phyloP scores from a whole-genome alignment of 2,329 filamentous ascomycete species.

The Dactylellina parvicollis region DNA sequence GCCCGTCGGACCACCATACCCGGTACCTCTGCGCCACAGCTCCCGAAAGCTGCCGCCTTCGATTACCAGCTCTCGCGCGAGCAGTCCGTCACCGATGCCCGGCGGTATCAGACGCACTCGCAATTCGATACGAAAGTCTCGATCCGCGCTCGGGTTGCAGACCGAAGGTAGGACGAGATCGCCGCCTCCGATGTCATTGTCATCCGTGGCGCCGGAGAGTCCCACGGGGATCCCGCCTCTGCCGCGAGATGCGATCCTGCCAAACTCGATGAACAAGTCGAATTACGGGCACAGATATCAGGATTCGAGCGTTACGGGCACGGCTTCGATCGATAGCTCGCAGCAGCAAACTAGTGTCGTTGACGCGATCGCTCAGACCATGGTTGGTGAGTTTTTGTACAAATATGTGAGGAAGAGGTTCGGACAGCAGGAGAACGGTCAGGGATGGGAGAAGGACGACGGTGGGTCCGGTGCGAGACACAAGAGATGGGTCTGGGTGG shows the following conservation, averaged over 20 bases:
- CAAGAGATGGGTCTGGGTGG: constrained; percentile 98
- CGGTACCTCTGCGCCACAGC: constrained; percentile 87
- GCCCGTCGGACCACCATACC: constrained; percentile 76
- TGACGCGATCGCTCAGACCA: constrained; percentile 95
- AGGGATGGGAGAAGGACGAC: constrained; percentile 74
- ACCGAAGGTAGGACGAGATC: constrained; percentile 69
- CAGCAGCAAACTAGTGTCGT: constrained; percentile 82
- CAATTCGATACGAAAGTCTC: constrained; percentile 76
- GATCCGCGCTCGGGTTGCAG: constrained; percentile 78
- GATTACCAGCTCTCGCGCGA: constrained; percentile 74
- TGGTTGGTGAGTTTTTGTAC: constrained; percentile 98
- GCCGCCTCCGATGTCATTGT: constrained; percentile 73
- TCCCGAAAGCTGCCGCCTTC: constrained; percentile 76
- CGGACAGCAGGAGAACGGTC: constrained; percentile 70
- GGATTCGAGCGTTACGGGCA: constrained; percentile 58
- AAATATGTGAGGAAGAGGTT: constrained; percentile 90
- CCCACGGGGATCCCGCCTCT: constrained; percentile 72
- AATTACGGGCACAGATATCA: constrained; percentile 51
- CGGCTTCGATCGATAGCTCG: constrained; percentile 68
- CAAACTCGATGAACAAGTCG: constrained; percentile 64
- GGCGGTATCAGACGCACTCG: constrained; percentile 50
- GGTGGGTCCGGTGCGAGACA: constrained; percentile 77
- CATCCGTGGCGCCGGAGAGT: constrained; percentile 75
- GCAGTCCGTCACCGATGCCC: constrained; percentile 65
- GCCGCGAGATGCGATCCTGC: constrained; percentile 58